These are phyloP conservation scores for Setomelanomma holmii DNA, from an alignment of 2,329 filamentous ascomycete species.

Conservation along the genomic window DNA sequence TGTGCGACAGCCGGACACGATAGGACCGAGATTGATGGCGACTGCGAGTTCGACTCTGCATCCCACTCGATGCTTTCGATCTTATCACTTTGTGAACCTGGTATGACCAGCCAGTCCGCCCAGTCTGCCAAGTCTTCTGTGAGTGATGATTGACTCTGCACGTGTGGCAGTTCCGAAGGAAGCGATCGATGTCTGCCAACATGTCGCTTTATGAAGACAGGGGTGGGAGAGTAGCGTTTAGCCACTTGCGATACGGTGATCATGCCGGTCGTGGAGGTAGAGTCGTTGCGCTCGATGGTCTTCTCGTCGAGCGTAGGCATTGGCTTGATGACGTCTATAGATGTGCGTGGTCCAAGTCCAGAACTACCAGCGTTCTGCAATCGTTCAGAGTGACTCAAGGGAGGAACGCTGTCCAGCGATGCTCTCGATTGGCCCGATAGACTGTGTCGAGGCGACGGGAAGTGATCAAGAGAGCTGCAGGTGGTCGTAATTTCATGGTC, in stretches of 20 bases:
- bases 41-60: background rate
- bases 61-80: constrained; percentile 3
- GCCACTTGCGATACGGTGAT: constrained; percentile 19
- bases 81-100: constrained; percentile 13
- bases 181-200: constrained; percentile 22
- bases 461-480: background rate
- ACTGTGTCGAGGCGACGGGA: background rate
- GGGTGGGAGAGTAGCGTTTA: constrained; percentile 24
- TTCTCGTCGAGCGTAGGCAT: constrained; percentile 20
- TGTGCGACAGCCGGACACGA: background rate
- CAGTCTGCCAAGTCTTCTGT: constrained; percentile 31
- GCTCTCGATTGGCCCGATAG: background rate
- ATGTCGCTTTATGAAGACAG: constrained; percentile 22
- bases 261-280: constrained; percentile 18
- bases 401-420: background rate
- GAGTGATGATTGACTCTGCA: constrained; percentile 29
- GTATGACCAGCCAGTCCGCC: constrained; percentile 26
- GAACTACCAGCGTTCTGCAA: background rate
- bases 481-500: background rate
- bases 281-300: constrained; percentile 25
- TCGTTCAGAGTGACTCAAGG: background rate
- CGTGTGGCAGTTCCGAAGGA: constrained; percentile 23
- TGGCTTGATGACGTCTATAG: constrained; percentile 4
- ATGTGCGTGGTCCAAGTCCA: background rate
- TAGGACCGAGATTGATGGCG: constrained; percentile 9